Evolutionary conservation across 768 basidiomycete genomes (phyloP), one percentile per base, ranked within the genome.

Genomic region (Collybia nuda): DNA sequence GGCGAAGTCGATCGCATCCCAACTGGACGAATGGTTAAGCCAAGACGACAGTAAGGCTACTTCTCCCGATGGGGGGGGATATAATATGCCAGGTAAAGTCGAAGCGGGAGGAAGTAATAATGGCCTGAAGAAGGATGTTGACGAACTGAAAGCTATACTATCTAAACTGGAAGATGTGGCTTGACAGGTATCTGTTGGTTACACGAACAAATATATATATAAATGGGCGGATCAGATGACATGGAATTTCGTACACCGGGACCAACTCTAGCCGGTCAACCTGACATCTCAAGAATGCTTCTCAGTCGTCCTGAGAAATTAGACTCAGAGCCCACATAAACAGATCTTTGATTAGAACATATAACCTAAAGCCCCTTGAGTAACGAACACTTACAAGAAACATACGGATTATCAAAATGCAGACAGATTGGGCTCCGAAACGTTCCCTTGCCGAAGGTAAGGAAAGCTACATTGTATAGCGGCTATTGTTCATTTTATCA

Each of bases 21-120:
- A 95, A 67, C 73, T 98, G 38, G 86, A 93, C 57, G 74, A 81
- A 50, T 97, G 91, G 91, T 72, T 90, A 29, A 60, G 66, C 3
- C 67, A 79, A 48, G 93, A 96, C 59, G 93, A 96, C 58, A 88
- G 88, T 2, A 79, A 73, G 55, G 42, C 71, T 5, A 83, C 81
- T 2, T 61, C 70, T 1, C 62, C 69, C 21, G 89, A 90, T 50
- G 86, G 85, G 11, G 83, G 74, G 8, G 72, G 68, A 39, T 64
- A 67, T 32, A 61, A 63, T 28, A 59, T 48, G 14, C 48, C 55
- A 17, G 55, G 54, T 49, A 70, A 67, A 50, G 63, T 64, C 8
- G 70, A 72, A 38, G 66, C 73, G 7, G 64, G 76, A 2, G 67
- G 75, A 17, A 82, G 80, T 56, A 69, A 72, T 21, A 84, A 82